Base-by-base conservation (phyloP, 805 yeast species). In the Candida orba region DNA sequence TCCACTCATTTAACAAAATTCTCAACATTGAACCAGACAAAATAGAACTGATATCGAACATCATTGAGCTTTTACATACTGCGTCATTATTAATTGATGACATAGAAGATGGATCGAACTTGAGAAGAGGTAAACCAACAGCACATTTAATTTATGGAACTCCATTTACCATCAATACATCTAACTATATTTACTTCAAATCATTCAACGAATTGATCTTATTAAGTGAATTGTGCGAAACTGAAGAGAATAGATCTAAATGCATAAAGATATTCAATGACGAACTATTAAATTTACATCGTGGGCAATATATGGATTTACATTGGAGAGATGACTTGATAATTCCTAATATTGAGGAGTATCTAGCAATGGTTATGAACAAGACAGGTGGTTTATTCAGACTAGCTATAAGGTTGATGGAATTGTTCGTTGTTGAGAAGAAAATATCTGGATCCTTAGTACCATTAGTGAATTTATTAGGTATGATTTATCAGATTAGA, bases 301-400 rank as follows among this genome's bases (percentile, higher is more conserved):
- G 84, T 38, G 98, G 98, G 6, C 98, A 90, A 66, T 95, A 95
- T 0, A 63, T 84, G 47, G 98, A 90, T 53, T 71, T 90, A 18
- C 83, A 80, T 60, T 90, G 97, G 96, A 69, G 97, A 49, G 95
- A 88, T 44, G 66, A 72, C 25, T 54, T 69, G 29, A 56, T 58
- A 1, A 70, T 82, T 38, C 93, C 93, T 0, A 66, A 68, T 5
- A 83, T 79, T 47, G 59, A 62, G 1, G 79, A 85, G 55, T 90
- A 90, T 56, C 59, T 80, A 30, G 71, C 71, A 33, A 90, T 91
- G 96, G 95, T 84, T 8, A 75, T 76, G 73, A 81, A 87, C 57
- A 90, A 84, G 53, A 90, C 97, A 0, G 96, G 95, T 1, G 97
- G 97, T 0, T 67, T 90, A 31, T 84, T 88, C 57, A 69, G 96